Conservation (phyloP, 345 rosid species). For the Aquilaria yunnanensis region DNA sequence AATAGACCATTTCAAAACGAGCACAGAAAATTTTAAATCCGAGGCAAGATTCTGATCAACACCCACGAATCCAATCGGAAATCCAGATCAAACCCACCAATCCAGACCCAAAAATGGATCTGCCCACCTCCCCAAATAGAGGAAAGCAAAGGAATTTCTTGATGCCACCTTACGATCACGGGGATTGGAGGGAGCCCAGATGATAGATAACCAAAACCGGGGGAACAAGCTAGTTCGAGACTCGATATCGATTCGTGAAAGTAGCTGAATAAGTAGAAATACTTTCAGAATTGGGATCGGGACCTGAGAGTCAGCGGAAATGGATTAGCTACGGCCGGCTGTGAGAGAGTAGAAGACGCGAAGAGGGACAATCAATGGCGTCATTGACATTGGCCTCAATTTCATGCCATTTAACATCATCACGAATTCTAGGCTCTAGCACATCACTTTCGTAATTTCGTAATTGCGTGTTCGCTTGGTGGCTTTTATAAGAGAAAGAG, state of each 20-base stretch:
- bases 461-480: background rate
- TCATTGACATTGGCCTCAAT: too few relatives aligned
- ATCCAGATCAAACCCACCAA: constrained; percentile 25
- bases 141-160: constrained; percentile 4
- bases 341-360: background rate
- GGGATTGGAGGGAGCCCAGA: constrained; percentile 9
- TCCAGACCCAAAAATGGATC: constrained; percentile 24
- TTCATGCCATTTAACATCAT: constrained; percentile 2
- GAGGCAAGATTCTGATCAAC: constrained; percentile 3
- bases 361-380: constrained; percentile 9
- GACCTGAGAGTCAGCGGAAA: background rate
- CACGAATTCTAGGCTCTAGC: background rate
- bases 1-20: constrained; percentile 71
- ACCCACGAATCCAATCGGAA: constrained; percentile 4
- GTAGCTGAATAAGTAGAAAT: background rate
- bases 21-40: constrained; percentile 20
- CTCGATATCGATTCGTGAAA: background rate
- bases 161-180: constrained; percentile 8
- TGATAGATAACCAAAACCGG: background rate
- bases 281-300: background rate
- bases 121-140: constrained; percentile 27
- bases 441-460: background rate
- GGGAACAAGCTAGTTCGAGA: background rate
- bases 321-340: background rate
- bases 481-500: background rate